Percentiles rank a stretch among this genome's conserved stretches.
Evolutionary conservation across 768 basidiomycete genomes (phyloP).

Genomic region (Fistulinella prunicolor): DNA sequence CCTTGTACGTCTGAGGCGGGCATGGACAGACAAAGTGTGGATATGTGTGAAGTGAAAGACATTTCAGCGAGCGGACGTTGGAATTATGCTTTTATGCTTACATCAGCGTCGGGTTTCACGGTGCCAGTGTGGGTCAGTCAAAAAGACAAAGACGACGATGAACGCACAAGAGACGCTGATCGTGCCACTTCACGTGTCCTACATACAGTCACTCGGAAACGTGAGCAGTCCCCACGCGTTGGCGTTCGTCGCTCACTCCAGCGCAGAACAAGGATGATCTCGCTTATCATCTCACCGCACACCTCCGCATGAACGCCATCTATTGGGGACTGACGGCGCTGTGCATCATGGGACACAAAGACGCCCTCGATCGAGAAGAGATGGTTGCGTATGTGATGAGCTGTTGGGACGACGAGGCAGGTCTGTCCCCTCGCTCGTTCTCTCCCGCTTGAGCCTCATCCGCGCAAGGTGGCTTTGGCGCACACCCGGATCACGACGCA

Average conservation of each 20-base stretch:
- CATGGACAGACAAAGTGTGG: conserved; percentile 9
- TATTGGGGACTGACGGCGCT: conserved; percentile 96
- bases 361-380: conserved; percentile 79
- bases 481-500: conserved; percentile 91
- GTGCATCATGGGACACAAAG: conserved; percentile 71
- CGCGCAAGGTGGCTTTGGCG: conserved; percentile 78
- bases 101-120: not conserved
- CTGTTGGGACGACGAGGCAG: conserved; percentile 93
- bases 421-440: conserved; percentile 31
- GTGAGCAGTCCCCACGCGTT: conserved; percentile 33
- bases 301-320: conserved; percentile 91
- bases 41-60: not conserved
- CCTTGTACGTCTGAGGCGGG: conserved; percentile 22
- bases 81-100: conserved; percentile 11
- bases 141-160: conserved; percentile 10
- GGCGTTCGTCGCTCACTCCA: conserved; percentile 1
- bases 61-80: conserved; percentile 5
- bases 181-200: conserved; percentile 63
- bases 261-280: conserved; percentile 79
- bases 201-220: conserved; percentile 73
- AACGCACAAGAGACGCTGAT: conserved; percentile 30
- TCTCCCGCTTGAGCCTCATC: conserved; percentile 2
- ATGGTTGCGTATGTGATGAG: conserved; percentile 88
- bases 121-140: too few relatives aligned
- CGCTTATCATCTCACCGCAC: conserved; percentile 85